These are phyloP conservation scores for Pecoramyces ruminantium DNA, from an alignment of 192 early-diverging fungal genomes.

Conservation along the genomic window DNA sequence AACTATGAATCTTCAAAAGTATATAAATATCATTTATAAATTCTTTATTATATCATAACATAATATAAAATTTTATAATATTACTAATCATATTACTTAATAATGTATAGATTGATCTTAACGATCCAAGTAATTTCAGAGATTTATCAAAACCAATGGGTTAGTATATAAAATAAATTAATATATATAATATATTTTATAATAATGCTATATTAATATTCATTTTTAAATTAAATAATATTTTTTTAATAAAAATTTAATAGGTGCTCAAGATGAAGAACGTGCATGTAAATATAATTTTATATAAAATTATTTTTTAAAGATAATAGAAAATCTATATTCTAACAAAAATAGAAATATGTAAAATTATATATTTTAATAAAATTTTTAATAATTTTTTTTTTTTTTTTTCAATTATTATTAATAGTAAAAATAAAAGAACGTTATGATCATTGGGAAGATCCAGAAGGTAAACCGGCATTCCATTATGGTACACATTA, in stretches of 20 bases:
- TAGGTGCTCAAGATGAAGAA: not conserved
- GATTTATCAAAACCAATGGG: constrained; percentile 88
- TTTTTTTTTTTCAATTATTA: not conserved
- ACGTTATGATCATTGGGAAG: constrained; percentile 43
- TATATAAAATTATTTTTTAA: no score
- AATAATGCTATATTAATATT: no score
- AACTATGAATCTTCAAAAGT: constrained; percentile 53
- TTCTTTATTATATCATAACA: no score
- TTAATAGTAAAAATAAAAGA: constrained; percentile 45
- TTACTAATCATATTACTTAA: no score
- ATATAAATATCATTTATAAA: no score
- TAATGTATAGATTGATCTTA: constrained; percentile 61
- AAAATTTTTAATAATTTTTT: not conserved
- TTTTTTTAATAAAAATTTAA: not conserved
- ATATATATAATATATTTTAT: constrained; percentile 24
- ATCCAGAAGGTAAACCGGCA: constrained; percentile 4
- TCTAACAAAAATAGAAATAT: not conserved
- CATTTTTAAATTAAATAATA: no score
- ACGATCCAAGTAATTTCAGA: constrained; percentile 55
- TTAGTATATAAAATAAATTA: constrained; percentile 56
- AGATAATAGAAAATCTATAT: no score
- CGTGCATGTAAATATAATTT: constrained; percentile 1
- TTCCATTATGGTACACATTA: constrained; percentile 98
- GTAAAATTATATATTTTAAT: not conserved
- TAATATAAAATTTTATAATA: no score